Evolutionary conservation across 768 basidiomycete species (phyloP), one percentile per base, ranked within the genome.

Genomic region (Inosperma sp.): DNA sequence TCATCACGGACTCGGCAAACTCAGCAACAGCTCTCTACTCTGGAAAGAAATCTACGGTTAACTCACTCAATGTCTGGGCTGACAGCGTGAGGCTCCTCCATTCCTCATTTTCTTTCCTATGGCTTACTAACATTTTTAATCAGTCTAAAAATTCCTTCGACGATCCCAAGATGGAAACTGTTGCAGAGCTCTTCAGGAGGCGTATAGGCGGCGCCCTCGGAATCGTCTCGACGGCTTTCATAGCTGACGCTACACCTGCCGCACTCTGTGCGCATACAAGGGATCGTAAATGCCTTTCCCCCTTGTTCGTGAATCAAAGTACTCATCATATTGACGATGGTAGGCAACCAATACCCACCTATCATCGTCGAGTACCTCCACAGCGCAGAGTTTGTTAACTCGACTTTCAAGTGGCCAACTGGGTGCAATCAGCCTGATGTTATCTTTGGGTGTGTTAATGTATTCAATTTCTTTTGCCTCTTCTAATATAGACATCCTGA

Each of bases 1-100:
- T 73, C 55, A 75, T 75, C 55, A 75, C 74, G 43, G 74, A 75
- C 59, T 75, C 74, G 4, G 74, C 74, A 2, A 75, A 75, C 61
- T 74, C 72, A 12, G 74, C 74, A 3, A 74, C 72, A 26, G 72
- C 74, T 17, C 62, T 75, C 19, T 75, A 73, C 52, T 72, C 71
- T 0, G 74, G 74, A 14, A 73, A 75, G 57, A 75, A 75, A 58
- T 68, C 69, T 6, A 64, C 67, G 6, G 74, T 74, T 36, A 71
- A 70, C 40, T 68, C 72, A 7, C 54, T 74, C 34, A 71, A 69
- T 33, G 74, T 75, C 34, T 74, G 63, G 47, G 72, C 63, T 8
- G 74, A 75, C 53, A 74, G 72, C 52, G 73, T 73, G 31, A 54
- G 68, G 62, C 5, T 47, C 6, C 22, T 42, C 37, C n/a, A 10